A percentile compares a stretch with the other conserved stretches of the same genome.
Evolutionary conservation across 768 basidiomycete species (phyloP).

Genomic region (Leccinum sublutescens): DNA sequence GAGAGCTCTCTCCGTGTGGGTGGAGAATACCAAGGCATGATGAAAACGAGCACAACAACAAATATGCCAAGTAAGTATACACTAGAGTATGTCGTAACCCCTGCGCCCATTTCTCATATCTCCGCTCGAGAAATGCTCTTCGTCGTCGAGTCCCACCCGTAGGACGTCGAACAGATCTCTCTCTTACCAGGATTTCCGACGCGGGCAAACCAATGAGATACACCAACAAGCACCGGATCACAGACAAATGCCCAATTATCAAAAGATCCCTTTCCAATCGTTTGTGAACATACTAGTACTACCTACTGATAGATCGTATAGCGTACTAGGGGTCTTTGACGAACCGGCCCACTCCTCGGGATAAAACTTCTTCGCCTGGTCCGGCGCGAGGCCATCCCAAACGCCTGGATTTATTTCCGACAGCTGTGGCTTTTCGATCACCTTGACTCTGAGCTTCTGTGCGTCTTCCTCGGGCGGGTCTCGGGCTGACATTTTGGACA

Average conservation of each 20-base stretch:
- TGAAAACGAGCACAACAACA: neutral
- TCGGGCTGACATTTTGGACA: neutral
- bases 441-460: slow-evolving; percentile 58
- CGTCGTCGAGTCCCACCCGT: slow-evolving; percentile 42
- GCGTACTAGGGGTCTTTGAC: slow-evolving; percentile 51
- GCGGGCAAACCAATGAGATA: slow-evolving; percentile 63
- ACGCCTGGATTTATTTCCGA: slow-evolving; percentile 96
- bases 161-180: slow-evolving; percentile 90
- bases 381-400: slow-evolving; percentile 73
- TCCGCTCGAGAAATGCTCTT: too few species aligned
- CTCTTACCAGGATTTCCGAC: slow-evolving; percentile 93
- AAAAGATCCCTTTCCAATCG: slow-evolving; percentile 83
- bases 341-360: slow-evolving; percentile 88
- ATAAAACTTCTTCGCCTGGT: slow-evolving; percentile 86
- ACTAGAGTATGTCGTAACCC: slow-evolving; percentile 1
- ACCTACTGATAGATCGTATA: slow-evolving; percentile 79
- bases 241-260: slow-evolving; percentile 95
- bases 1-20: slow-evolving; percentile 74
- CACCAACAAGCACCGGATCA: slow-evolving; percentile 92
- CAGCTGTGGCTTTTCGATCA: slow-evolving; percentile 96
- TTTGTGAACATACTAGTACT: slow-evolving; percentile 37
- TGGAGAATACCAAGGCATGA: slow-evolving; percentile 61
- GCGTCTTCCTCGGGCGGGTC: slow-evolving; percentile 9
- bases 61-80: too few species aligned
- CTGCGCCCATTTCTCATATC: too few species aligned